Base-by-base conservation (phyloP, 768 basidiomycete species). In the Calocera cornea region DNA sequence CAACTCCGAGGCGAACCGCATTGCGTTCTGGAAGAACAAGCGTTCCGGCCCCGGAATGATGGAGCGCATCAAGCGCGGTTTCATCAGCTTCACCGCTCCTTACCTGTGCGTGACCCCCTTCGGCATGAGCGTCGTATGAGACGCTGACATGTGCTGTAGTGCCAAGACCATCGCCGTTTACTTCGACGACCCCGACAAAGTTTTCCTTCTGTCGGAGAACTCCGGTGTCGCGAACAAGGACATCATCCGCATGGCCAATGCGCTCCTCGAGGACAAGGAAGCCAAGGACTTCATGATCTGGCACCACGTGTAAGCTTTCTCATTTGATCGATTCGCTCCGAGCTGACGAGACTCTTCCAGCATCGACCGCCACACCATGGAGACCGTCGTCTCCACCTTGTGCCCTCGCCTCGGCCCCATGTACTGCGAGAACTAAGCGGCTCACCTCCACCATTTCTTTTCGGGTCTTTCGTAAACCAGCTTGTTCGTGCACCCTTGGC, bases 401-500 rank as follows among this genome's bases (percentile, higher is more conserved):
- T 60, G 54, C 54, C 54, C 54, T 27, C 54, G 54, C 19, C 54
- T 60, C 27, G 54, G 54, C 54, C 54, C 54, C 14, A 11, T 29
- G 31, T 60, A 60, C 54, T 60, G 54, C 54, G 54, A 60, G 54
- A 60, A 60, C 54, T 60, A 60, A 60, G 10, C 54, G 54, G 5
- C 54, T 29, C 54, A 7, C 10, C 31, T 33, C 27, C 14, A 11
- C 54, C 31, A 29, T 19, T 60, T 60, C 27, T 60, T 31, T 31
- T 60, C 22, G 54, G 54, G 54, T 27, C 31, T 31, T 60, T 60
- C 24, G 54, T 60, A 60, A 60, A 60, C 54, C 54, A 14, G 54
- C 54, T 60, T 60, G 14, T 47, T 19, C 54, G 54, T 31, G 54
- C 14, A 27, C 19, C 31, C 31, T 60, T 27, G 31, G 54, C 27